Conservation (phyloP, 2,329 filamentous ascomycete genomes). For the Colletotrichum sp. region DNA sequence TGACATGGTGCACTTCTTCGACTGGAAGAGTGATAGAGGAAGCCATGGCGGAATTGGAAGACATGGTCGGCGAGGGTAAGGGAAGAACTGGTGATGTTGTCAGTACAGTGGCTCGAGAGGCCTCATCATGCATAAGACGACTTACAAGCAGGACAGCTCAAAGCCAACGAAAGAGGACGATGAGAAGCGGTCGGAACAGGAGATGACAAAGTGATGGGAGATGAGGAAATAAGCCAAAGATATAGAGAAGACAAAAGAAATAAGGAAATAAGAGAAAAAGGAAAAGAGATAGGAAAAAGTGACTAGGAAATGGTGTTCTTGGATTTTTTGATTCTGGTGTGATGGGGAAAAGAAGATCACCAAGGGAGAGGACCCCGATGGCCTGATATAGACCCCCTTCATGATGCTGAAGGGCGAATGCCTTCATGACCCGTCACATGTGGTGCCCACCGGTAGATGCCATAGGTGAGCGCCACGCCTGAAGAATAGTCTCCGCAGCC, state of each 20-base stretch:
- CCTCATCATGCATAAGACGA: background rate
- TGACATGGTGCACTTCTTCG: background rate
- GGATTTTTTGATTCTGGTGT: background rate
- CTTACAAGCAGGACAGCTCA: background rate
- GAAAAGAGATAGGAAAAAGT: background rate
- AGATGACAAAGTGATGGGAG: background rate
- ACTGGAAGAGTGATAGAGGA: constrained; percentile 8
- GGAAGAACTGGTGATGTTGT: background rate
- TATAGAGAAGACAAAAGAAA: background rate
- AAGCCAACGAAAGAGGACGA: background rate
- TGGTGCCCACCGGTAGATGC: background rate
- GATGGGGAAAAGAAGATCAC: background rate
- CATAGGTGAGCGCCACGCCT: background rate
- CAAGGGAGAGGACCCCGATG: constrained; percentile 4
- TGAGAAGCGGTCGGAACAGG: background rate
- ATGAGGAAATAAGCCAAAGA: background rate
- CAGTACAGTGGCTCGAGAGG: background rate
- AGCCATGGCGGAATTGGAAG: background rate
- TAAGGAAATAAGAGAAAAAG: background rate
- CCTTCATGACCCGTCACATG: background rate
- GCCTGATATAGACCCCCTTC: constrained; percentile 4
- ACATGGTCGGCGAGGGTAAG: background rate
- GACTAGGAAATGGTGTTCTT: background rate
- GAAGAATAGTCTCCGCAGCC: background rate
- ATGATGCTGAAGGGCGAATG: background rate